phyloP scores from a whole-genome alignment of 169 alveolate genomes.

The Eimeria nieschulzi region DNA sequence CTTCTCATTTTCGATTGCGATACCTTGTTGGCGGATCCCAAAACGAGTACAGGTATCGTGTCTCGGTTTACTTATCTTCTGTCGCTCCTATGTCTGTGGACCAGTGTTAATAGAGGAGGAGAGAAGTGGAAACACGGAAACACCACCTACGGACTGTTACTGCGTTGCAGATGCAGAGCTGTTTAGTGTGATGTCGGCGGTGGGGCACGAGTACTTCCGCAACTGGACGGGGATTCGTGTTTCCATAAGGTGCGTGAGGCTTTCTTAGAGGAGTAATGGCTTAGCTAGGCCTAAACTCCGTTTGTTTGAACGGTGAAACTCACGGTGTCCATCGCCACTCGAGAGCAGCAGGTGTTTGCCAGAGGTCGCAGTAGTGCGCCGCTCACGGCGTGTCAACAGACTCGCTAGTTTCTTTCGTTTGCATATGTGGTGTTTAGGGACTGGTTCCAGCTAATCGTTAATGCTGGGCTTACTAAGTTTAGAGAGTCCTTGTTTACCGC shows the following conservation, averaged over 20 bases:
- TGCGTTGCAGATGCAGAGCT: constrained; percentile 84
- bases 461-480: constrained; percentile 93
- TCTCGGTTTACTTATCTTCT: too few species aligned
- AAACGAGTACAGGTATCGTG: constrained; percentile 82
- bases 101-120: too few species aligned
- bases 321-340: too few species aligned
- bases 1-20: constrained; percentile 91
- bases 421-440: constrained; percentile 66
- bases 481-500: constrained; percentile 89
- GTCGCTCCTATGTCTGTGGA: too few species aligned
- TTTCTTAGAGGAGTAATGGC: too few species aligned
- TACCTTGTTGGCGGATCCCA: constrained; percentile 88
- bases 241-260: constrained; percentile 74
- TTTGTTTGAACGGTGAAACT: too few species aligned
- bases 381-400: too few species aligned
- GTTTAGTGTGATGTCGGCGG: constrained; percentile 85
- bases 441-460: constrained; percentile 76
- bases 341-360: too few species aligned
- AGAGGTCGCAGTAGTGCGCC: too few species aligned
- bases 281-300: too few species aligned
- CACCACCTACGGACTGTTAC: neutral
- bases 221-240: constrained; percentile 94
- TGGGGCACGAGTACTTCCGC: constrained; percentile 94
- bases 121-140: neutral
- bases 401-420: too few species aligned